Evolutionary conservation across 2,329 filamentous ascomycete genomes (phyloP).

Genomic region (Nannizziopsis arthrosporioides): DNA sequence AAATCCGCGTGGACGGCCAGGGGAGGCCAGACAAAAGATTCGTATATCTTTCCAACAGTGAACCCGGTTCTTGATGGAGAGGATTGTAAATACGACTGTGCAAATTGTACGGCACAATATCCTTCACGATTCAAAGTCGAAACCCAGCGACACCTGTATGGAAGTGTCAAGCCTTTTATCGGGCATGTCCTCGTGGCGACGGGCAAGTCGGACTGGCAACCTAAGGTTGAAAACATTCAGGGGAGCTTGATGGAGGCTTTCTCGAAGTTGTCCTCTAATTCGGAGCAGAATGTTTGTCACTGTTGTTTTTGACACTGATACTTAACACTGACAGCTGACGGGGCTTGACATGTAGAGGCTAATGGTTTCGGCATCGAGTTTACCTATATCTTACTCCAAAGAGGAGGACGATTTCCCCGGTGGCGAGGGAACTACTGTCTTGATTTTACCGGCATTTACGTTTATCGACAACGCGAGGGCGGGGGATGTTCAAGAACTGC

Average conservation of each 20-base stretch:
- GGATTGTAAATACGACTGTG: constrained; percentile 79
- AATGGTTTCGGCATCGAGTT: constrained; percentile 86
- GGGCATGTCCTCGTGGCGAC: constrained; percentile 87
- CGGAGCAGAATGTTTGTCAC: constrained; percentile 31
- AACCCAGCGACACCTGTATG: constrained; percentile 65
- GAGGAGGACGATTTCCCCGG: constrained; percentile 37
- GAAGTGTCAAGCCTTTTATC: constrained; percentile 71
- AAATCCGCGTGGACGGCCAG: not conserved
- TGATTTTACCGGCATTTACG: constrained; percentile 78
- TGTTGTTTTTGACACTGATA: too few species aligned
- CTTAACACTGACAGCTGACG: not conserved
- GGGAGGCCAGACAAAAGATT: not conserved
- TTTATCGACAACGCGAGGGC: constrained; percentile 75
- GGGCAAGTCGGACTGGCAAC: constrained; percentile 86
- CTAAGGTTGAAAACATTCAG: constrained; percentile 76
- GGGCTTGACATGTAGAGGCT: constrained; percentile 49
- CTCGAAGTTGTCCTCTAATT: constrained; percentile 32
- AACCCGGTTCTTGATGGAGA: constrained; percentile 68
- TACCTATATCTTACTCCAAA: constrained; percentile 52
- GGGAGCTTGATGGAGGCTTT: constrained; percentile 73
- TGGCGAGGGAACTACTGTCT: constrained; percentile 58
- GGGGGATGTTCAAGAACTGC: constrained; percentile 56
- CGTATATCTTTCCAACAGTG: constrained; percentile 59
- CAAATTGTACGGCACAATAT: constrained; percentile 64
- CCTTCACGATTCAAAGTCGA: constrained; percentile 65